Base-by-base conservation (phyloP, 2,329 filamentous ascomycete species). In the Cladophialophora yegresii region DNA sequence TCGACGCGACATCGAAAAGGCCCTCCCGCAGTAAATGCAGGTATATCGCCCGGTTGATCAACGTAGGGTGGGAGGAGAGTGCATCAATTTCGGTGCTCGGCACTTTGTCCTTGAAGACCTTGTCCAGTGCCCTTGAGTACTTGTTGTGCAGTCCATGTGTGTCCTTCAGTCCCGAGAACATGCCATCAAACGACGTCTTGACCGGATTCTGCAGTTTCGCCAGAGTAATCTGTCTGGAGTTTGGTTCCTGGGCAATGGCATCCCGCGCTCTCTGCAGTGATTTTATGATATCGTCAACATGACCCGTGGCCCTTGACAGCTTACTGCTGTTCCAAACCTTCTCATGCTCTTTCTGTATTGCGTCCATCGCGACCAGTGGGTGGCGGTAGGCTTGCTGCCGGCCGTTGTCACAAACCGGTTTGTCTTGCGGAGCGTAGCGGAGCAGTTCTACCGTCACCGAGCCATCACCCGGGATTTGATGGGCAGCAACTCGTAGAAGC, bases 21-120 rank as follows among this genome's bases (percentile, higher is more conserved):
- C 95, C 95, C 78, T 98, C 93, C 47, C 95, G 90, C 45, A 99
- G 84, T 23, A 99, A 84, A 74, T 99, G 95, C 92, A 98, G 97
- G 9, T 91, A 91, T 71, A 99, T 96, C 6, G 95, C 93, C 62
- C 93, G 87, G 78, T 97, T 96, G 74, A 98, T 91, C 12, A 97
- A 83, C 16, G 84, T 82, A 3, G 89, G 84, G 69, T 96, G 87
- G 22, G 88, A 85, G 1, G 86, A 87, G 76, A 97, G 87, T 36
- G 88, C 89, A 77, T 96, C 92, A 72, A 92, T 88, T 63, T 93
- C 90, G 72, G 87, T 89, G 13, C 88, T 90, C 0, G 93, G 86
- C 13, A 90, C 81, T 66, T 85, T 85, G 66, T 86, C 84, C 78
- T 88, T 88, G 74, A 87, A 89, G 72, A 89, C 85, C 83, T 89